These are phyloP conservation scores for Apiospora phragmitis DNA, from an alignment of 2,329 filamentous ascomycete species.

Conservation along the genomic window DNA sequence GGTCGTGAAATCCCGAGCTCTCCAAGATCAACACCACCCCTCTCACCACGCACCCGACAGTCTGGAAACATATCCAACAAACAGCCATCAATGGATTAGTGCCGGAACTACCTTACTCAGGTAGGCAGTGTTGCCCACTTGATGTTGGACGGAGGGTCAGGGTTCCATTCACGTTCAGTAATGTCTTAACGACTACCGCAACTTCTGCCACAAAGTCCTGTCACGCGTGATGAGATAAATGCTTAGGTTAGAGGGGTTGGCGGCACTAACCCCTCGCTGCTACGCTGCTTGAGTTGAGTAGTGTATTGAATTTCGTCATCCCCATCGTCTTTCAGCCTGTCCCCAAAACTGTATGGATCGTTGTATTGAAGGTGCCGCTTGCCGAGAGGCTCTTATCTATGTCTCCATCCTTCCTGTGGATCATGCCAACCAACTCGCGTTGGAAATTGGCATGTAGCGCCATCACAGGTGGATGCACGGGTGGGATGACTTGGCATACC, in stretches of 20 bases:
- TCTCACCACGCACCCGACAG: not conserved
- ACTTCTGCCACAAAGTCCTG: no score
- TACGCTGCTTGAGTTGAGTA: not conserved
- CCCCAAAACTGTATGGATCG: not conserved
- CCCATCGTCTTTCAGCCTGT: not conserved
- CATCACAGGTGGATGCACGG: constrained; percentile 23
- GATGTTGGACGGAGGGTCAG: not conserved
- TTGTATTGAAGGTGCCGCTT: no score
- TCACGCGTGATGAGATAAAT: no score
- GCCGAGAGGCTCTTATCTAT: no score
- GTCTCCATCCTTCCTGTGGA: not conserved
- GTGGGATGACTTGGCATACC: constrained; percentile 25
- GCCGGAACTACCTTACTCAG: no score
- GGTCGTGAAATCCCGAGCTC: constrained; percentile 22
- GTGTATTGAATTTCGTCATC: not conserved
- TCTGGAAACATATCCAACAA: not conserved
- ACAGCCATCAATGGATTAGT: no score
- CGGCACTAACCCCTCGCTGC: not conserved
- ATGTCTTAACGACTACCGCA: not conserved
- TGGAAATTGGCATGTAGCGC: constrained; percentile 26
- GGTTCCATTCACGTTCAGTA: not conserved
- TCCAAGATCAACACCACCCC: constrained; percentile 23
- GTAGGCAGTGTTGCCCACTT: not conserved
- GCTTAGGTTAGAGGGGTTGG: no score
- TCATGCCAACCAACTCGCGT: constrained; percentile 15